Conservation (phyloP, 2,329 filamentous ascomycete species). For the Aspergillus transmontanensis region DNA sequence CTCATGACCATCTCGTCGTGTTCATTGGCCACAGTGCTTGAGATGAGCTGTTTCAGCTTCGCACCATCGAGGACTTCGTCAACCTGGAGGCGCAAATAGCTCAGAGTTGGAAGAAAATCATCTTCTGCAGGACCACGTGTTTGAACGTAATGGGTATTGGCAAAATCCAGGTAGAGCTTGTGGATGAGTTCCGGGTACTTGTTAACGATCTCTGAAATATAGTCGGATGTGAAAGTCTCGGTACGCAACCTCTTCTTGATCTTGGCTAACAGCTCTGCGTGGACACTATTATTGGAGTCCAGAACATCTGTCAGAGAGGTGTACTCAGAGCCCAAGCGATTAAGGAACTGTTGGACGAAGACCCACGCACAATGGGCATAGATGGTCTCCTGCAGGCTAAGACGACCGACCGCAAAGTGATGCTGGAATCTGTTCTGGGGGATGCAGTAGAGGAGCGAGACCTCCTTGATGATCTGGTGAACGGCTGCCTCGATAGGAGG, state of each 20-base stretch:
- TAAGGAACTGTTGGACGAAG: conserved; percentile 96
- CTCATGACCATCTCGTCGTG: conserved; percentile 98
- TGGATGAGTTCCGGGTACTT: conserved; percentile 86
- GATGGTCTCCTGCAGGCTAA: conserved; percentile 94
- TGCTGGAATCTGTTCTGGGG: conserved; percentile 95
- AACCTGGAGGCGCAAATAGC: conserved; percentile 66
- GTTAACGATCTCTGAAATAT: conserved; percentile 96
- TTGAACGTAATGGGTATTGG: conserved; percentile 78
- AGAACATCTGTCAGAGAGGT: conserved; percentile 80
- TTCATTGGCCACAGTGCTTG: conserved; percentile 81
- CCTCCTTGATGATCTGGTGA: conserved; percentile 98
- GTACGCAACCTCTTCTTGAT: conserved; percentile 93
- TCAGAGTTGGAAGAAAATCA: conserved; percentile 71
- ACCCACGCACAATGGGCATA: conserved; percentile 98
- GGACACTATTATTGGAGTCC: conserved; percentile 76
- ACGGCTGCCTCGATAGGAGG: conserved; percentile 93
- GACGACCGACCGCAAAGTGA: conserved; percentile 79
- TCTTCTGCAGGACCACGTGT: conserved; percentile 62
- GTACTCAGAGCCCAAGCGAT: conserved; percentile 90
- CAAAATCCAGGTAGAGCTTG: conserved; percentile 87
- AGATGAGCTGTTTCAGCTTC: conserved; percentile 74
- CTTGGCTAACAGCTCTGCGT: conserved; percentile 86
- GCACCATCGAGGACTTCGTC: conserved; percentile 76
- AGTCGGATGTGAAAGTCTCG: conserved; percentile 97
- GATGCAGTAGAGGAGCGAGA: conserved; percentile 94